Base-by-base conservation (phyloP, 2,329 filamentous ascomycete species). In the Cadophora sp. region DNA sequence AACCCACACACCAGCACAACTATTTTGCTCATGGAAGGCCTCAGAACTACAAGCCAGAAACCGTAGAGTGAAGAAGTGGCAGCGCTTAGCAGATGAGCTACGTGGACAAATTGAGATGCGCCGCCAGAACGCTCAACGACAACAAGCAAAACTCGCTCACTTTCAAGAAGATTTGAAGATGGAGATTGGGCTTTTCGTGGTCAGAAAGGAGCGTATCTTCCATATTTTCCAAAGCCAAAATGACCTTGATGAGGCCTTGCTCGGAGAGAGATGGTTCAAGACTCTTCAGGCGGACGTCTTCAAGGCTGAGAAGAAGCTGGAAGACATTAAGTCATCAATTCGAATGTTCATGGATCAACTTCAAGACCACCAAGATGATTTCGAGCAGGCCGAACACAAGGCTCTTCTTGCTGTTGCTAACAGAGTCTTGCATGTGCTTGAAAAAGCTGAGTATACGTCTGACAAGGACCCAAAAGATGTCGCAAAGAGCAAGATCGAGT, bases 291-390 rank as follows among this genome's bases (percentile, higher is more conserved):
- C 22, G 22, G 56, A 59, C 22, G 9, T 26, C 1, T 2, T 40
- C 24, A n/a, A 59, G 22, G 56, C 56, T 9, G 22, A 16, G 31
- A 59, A 40, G 22, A 14, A 59, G 14, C 16, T 59, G 31, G 22
- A 26, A 6, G 34, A 19, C 14, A 43, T 37, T 11, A 59, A 59
- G 34, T 40, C n/a, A 4, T 59, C 56, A 19, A 40, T 59, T 43
- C n/a, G 56, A 37, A 40, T 40, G 34, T 37, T 43, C 34, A 59
- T 59, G 56, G 56, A 40, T n/a, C 6, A 40, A 11, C 34, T 59
- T 40, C 56, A 59, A 59, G 56, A 40, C 19, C n/a, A 40, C 12
- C 56, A 59, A n/a, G 31, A 59, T 40, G 56, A 37, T 22, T 59
- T 40, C 34, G 56, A 59, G 14, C 22, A 40, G 4, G 56, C 56